Conservation (phyloP, 148 eudicot genomes). For the Dianthus caryophyllus region DNA sequence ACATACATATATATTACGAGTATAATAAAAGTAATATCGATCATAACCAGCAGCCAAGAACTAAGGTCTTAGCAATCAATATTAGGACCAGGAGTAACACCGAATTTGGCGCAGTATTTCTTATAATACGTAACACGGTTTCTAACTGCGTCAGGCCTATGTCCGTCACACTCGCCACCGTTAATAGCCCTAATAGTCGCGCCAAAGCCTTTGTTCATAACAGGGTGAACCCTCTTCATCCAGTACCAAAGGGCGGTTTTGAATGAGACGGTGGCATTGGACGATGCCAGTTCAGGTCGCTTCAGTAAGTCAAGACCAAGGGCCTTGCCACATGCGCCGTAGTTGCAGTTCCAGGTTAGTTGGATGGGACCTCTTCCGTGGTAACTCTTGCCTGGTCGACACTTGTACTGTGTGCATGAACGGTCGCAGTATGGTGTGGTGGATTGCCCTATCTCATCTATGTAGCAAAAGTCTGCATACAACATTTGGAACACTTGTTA, state of each 20-base stretch:
- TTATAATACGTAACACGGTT: slow-evolving; percentile 17
- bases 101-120: slow-evolving; percentile 18
- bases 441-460: slow-evolving; percentile 34
- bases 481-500: background rate
- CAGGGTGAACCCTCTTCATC: slow-evolving; percentile 23
- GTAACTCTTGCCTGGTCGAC: slow-evolving; percentile 29
- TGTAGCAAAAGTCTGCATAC: slow-evolving; percentile 48
- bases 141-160: slow-evolving; percentile 5
- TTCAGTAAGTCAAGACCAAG: slow-evolving; percentile 31
- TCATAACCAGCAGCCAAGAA: background rate
- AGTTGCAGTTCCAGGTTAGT: slow-evolving; percentile 46
- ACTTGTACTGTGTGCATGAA: slow-evolving; percentile 27
- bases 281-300: slow-evolving; percentile 32
- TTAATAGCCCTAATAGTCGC: slow-evolving; percentile 26
- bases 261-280: slow-evolving; percentile 25
- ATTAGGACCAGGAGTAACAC: slow-evolving; percentile 28
- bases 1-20: background rate
- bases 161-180: slow-evolving; percentile 25
- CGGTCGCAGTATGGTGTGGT: slow-evolving; percentile 35
- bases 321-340: slow-evolving; percentile 32
- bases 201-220: slow-evolving; percentile 21
- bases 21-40: too few species aligned
- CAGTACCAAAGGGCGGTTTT: slow-evolving; percentile 38
- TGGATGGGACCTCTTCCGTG: slow-evolving; percentile 46
- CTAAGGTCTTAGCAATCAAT: slow-evolving; percentile 23